phyloP scores from a whole-genome alignment of 768 basidiomycete genomes.

The Sistotremastrum niveocremeum region DNA sequence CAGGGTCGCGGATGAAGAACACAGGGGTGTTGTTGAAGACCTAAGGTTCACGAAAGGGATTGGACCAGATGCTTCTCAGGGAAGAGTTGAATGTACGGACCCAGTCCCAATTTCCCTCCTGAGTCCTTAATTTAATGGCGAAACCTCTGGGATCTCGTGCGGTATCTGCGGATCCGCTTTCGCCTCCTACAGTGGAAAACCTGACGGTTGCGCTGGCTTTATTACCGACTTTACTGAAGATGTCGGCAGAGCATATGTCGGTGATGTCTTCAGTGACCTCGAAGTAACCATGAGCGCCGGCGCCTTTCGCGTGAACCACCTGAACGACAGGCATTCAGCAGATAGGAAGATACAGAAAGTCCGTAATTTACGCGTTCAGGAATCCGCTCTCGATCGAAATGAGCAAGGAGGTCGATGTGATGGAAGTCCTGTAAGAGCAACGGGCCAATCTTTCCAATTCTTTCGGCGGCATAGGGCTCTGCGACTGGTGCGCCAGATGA shows the following conservation, averaged over 20 bases:
- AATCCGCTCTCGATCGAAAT: constrained; percentile 92
- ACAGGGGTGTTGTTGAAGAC: constrained; percentile 30
- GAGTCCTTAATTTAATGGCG: constrained; percentile 30
- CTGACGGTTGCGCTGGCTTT: constrained; percentile 46
- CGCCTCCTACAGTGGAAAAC: constrained; percentile 45
- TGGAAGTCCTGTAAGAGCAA: constrained; percentile 86
- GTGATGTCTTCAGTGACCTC: constrained; percentile 76
- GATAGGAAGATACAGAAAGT: constrained; percentile 27
- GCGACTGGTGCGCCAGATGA: constrained; percentile 69
- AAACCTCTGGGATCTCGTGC: constrained; percentile 42
- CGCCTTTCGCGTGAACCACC: constrained; percentile 85
- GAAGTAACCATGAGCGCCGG: constrained; percentile 89
- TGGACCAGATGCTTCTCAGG: not conserved
- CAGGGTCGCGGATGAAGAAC: constrained; percentile 33
- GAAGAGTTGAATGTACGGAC: constrained; percentile 16
- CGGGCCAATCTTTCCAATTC: constrained; percentile 61
- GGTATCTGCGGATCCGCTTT: constrained; percentile 33
- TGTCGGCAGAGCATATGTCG: constrained; percentile 60
- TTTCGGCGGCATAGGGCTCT: constrained; percentile 69
- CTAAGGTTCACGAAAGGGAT: constrained; percentile 1
- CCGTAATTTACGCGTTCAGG: constrained; percentile 60
- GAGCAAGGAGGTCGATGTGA: constrained; percentile 79
- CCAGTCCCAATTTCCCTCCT: constrained; percentile 24
- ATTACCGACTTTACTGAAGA: constrained; percentile 55
- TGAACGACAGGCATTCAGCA: constrained; percentile 10